Percentiles rank a stretch among this genome's conserved stretches.
These are phyloP conservation scores for Lachnellula cervina DNA, from an alignment of 2,329 filamentous ascomycete genomes.

Conservation along the genomic window DNA sequence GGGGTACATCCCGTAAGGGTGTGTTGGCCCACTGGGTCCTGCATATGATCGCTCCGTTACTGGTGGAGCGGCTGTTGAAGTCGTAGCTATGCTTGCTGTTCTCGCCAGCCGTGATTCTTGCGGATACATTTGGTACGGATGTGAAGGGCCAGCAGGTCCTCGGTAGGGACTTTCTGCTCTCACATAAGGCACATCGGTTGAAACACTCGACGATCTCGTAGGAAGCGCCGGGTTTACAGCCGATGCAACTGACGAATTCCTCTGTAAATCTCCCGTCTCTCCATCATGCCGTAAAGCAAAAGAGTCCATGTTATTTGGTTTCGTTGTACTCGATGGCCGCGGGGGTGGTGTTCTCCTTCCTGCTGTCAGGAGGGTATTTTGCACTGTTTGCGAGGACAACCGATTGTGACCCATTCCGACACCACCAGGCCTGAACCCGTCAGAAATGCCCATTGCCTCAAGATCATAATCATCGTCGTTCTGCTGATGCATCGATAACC, in stretches of 20 bases:
- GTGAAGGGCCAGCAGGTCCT: conserved; percentile 63
- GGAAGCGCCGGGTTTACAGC: conserved; percentile 7
- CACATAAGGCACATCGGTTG: conserved; percentile 23
- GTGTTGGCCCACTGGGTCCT: conserved; percentile 63
- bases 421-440: conserved; percentile 44
- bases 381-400: conserved; percentile 19
- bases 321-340: conserved; percentile 52
- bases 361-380: conserved; percentile 16
- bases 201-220: conserved; percentile 26
- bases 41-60: conserved; percentile 55
- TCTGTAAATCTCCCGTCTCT: conserved; percentile 30
- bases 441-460: conserved; percentile 46
- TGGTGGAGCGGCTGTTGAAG: conserved; percentile 53
- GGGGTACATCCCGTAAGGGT: conserved; percentile 82
- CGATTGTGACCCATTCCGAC: conserved; percentile 14
- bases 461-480: conserved; percentile 45
- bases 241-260: conserved; percentile 15
- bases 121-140: conserved; percentile 82
- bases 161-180: conserved; percentile 50
- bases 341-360: conserved; percentile 28
- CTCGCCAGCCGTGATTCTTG: conserved; percentile 58
- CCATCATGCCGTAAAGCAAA: conserved; percentile 51
- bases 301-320: conserved; percentile 46
- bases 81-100: conserved; percentile 64
- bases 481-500: conserved; percentile 40